Conservation (phyloP, 1,284 basidiomycete genomes). For the Puccinia novopanici region DNA sequence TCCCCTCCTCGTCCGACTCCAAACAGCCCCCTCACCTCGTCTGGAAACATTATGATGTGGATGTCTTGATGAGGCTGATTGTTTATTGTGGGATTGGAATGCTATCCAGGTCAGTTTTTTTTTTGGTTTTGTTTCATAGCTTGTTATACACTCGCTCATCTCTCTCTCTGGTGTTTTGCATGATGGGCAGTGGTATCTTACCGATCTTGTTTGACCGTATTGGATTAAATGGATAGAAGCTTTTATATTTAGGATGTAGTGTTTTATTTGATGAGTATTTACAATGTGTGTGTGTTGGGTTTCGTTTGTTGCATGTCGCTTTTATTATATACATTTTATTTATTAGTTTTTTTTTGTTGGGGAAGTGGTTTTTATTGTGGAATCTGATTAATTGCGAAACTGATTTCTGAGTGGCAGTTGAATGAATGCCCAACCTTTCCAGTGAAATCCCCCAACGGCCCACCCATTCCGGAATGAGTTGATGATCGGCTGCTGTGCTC, state of each 20-base stretch:
- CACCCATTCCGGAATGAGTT: too few species aligned
- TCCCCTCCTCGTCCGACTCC: neutral
- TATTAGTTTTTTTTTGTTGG: too few species aligned
- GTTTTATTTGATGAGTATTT: too few species aligned
- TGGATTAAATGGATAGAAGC: neutral
- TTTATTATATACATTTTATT: too few species aligned
- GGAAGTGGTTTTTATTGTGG: too few species aligned
- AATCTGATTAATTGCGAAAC: too few species aligned
- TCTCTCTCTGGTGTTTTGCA: neutral
- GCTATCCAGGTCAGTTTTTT: conserved; percentile 30
- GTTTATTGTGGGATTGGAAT: conserved; percentile 46
- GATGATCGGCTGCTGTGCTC: too few species aligned
- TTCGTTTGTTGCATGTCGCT: too few species aligned
- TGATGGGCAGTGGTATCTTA: conserved; percentile 10
- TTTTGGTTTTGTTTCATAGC: neutral
- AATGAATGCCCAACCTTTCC: too few species aligned
- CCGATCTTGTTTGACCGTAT: conserved; percentile 9
- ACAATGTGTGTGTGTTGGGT: too few species aligned
- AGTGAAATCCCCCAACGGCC: too few species aligned
- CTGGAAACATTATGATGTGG: conserved; percentile 42
- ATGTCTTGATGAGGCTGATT: conserved; percentile 46
- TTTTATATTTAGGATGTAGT: neutral
- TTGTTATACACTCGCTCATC: neutral
- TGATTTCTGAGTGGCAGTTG: too few species aligned
- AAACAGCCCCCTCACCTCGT: neutral